Conservation (phyloP, 2,329 filamentous ascomycete species). For the Xylariaceae sp. region DNA sequence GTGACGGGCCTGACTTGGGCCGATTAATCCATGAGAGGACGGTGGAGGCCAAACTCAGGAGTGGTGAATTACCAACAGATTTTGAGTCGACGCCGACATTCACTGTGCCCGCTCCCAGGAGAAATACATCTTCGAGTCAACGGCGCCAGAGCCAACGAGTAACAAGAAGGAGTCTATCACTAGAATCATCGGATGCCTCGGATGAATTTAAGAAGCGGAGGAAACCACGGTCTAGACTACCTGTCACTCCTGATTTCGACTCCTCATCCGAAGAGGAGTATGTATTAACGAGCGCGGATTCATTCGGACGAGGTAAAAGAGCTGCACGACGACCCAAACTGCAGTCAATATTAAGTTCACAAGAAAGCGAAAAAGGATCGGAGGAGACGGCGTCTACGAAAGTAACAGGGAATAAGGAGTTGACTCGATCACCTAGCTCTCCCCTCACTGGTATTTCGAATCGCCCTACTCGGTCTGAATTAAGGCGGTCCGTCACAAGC, state of each 20-base stretch:
- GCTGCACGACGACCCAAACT: conserved; percentile 30
- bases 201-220: conserved; percentile 24
- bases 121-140: conserved; percentile 20
- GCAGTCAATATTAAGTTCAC: conserved; percentile 31
- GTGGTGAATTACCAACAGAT: conserved; percentile 41
- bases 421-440: conserved; percentile 16
- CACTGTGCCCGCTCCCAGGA: conserved; percentile 19
- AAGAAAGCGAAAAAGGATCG: conserved; percentile 23
- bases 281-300: conserved; percentile 28
- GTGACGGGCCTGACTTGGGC: conserved; percentile 47
- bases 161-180: conserved; percentile 25
- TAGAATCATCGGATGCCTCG: conserved; percentile 29
- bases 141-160: conserved; percentile 8
- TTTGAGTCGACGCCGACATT: conserved; percentile 28
- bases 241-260: conserved; percentile 18
- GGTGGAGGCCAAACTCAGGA: conserved; percentile 50
- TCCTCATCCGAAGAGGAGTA: conserved; percentile 31
- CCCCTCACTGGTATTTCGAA: conserved; percentile 23
- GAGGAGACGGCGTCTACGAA: conserved; percentile 19
- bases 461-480: conserved; percentile 2
- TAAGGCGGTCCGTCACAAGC: background rate
- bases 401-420: background rate
- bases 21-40: conserved; percentile 51
- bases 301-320: conserved; percentile 24
- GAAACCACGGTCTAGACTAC: conserved; percentile 15